Evolutionary conservation across 108 stramenopile species (phyloP), one percentile per base, ranked within the genome.

Genomic region (Halocafeteria seosinensis): DNA sequence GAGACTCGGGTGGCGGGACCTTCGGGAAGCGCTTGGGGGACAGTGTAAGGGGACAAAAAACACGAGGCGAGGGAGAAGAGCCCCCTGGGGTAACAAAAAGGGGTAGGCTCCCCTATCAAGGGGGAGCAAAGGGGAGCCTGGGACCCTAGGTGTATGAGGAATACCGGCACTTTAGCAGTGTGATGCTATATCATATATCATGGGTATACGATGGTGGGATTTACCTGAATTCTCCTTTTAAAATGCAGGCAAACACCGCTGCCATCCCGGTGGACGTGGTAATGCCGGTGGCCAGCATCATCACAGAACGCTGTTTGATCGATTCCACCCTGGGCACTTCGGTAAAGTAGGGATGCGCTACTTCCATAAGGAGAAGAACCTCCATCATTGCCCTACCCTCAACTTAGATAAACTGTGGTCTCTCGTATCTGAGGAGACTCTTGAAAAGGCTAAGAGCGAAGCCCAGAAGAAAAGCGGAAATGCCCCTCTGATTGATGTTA

Each of bases 281-380:
- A 98, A 98, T 77, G 96, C 96, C 38, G 96, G 96, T 78, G 96
- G 96, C 65, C 93, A 95, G 75, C 96, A 98, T 69, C 96, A 98
- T 77, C 93, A 95, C 88, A 87, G 96, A 32, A 94, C 85, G 71
- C 80, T 95, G 37, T 84, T 98, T 70, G 96, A 98, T 80, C 6
- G n/a, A 11, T 59, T 59, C 57, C 57, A 59, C n/a, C 95, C 95
- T 68, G 95, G 95, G 82, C 95, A 98, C 84, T 98, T 98, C 77
- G 94, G 97, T 73, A 98, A 95, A 87, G 92, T 98, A 61, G 94
- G 94, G 84, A 95, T 98, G 94, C 85, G 94, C 61, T 92, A 89
- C 38, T 96, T 90, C 76, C 98, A 99, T 71, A 25, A 85, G 57
- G 73, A 91, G 78, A 83, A 85, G 71, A 94, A 95, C 84, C 73